phyloP scores from a whole-genome alignment of 2,329 filamentous ascomycete species.

The Zymoseptoria ardabiliae region DNA sequence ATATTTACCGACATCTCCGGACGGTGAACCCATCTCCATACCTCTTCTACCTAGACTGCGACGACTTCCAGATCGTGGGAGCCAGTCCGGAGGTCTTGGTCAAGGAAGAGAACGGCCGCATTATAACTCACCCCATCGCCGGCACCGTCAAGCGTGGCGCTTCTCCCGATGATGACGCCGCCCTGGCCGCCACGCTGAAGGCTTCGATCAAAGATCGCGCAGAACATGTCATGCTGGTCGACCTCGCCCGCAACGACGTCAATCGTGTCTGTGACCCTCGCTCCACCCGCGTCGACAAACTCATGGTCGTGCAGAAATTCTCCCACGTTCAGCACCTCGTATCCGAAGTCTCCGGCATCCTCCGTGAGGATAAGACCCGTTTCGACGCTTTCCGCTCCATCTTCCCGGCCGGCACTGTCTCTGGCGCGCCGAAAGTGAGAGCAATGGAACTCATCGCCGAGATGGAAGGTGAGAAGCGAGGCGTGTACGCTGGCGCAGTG shows the following conservation, averaged over 20 bases:
- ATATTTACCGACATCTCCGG: slow-evolving; percentile 90
- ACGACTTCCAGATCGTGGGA: slow-evolving; percentile 88
- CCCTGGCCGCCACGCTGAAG: slow-evolving; percentile 67
- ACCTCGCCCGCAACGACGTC: slow-evolving; percentile 91
- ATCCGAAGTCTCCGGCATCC: slow-evolving; percentile 86
- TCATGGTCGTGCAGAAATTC: slow-evolving; percentile 93
- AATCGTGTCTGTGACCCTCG: slow-evolving; percentile 90
- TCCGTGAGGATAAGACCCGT: slow-evolving; percentile 73
- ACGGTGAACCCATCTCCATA: slow-evolving; percentile 98
- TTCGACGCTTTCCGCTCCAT: slow-evolving; percentile 93
- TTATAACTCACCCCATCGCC: slow-evolving; percentile 95
- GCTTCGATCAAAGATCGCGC: slow-evolving; percentile 83
- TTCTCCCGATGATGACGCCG: slow-evolving; percentile 72
- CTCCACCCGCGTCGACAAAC: slow-evolving; percentile 80
- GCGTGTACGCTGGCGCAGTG: slow-evolving; percentile 90
- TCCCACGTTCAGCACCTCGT: slow-evolving; percentile 96
- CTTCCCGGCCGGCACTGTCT: slow-evolving; percentile 94
- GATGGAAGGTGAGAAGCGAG: slow-evolving; percentile 86
- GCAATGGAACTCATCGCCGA: slow-evolving; percentile 98
- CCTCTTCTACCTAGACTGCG: slow-evolving; percentile 90
- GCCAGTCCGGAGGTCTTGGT: slow-evolving; percentile 92
- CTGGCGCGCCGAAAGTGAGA: slow-evolving; percentile 87
- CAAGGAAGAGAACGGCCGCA: slow-evolving; percentile 74
- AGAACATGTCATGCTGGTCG: slow-evolving; percentile 96
- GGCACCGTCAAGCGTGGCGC: slow-evolving; percentile 86